phyloP scores from a whole-genome alignment of 148 eudicot species.

The Silene uniflora region DNA sequence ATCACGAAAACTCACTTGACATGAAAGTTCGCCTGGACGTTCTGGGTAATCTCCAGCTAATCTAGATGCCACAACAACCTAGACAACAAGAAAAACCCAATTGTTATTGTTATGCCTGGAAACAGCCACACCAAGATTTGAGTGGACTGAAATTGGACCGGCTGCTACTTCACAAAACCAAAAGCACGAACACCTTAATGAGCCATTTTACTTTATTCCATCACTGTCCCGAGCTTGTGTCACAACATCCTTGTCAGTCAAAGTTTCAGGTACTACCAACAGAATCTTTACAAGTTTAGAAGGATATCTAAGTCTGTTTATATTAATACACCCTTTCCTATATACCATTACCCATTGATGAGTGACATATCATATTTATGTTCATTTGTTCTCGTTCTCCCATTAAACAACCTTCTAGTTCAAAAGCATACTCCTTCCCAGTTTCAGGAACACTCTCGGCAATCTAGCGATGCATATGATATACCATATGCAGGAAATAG shows the following conservation, averaged over 20 bases:
- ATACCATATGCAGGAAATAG: too few relatives aligned
- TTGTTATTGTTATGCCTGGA: not conserved
- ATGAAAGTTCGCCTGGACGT: slow-evolving; percentile 65
- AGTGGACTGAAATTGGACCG: not conserved
- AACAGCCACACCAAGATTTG: not conserved
- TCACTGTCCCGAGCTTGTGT: not conserved
- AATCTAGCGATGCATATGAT: not conserved
- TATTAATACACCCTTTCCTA: not conserved
- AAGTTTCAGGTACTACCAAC: not conserved
- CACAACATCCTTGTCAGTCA: not conserved
- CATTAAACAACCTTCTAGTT: not conserved
- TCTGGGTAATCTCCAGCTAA: slow-evolving; percentile 63
- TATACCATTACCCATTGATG: not conserved
- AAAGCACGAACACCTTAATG: not conserved
- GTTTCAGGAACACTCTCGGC: not conserved
- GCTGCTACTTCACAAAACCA: not conserved
- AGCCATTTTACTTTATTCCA: not conserved
- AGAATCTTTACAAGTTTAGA: not conserved
- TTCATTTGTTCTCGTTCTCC: not conserved
- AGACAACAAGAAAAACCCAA: slow-evolving; percentile 5
- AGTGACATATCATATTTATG: not conserved
- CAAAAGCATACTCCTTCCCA: not conserved
- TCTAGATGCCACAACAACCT: slow-evolving; percentile 54
- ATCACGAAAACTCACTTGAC: slow-evolving; percentile 56
- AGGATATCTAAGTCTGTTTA: not conserved